Base-by-base conservation (phyloP, 1,284 basidiomycete species). In the Puccinia novopanici region DNA sequence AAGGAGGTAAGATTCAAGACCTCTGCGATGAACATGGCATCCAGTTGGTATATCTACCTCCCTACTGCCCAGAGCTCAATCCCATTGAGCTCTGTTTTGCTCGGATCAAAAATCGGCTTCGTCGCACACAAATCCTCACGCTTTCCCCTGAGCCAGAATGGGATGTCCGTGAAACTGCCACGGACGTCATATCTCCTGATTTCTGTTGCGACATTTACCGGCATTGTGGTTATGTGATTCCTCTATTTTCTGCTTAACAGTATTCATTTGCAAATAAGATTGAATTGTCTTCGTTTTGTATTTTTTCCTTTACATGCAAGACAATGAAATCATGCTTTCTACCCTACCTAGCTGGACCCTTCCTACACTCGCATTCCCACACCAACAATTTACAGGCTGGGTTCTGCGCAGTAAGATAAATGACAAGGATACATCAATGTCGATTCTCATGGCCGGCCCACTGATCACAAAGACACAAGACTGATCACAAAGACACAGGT, bases 1-100 rank as follows among this genome's bases (percentile, higher is more conserved):
- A 40, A 24, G 40, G 61, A 3, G 3, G 5, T 37, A 10, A 34
- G 12, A 27, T 65, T 27, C 3, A 65, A 45, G 19, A 65, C 10
- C 3, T 65, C 6, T 65, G 61, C 40, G n/a, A 65, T 8, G 34
- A 37, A 5, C 30, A 8, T 4, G 34, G 61, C 19, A 27, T 65
- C 9, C 9, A 4, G 12, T 6, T 65, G 15, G 5, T 65, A 6
- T 65, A 40, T 34, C 61, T 65, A n/a, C 61, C 34, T 3, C 8
- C 61, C 34, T 65, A 65, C 61, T 65, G 34, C n/a, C 61, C 61
- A 12, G 61, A 65, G 61, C 61, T 65, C 8, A 65, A 65, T 15
- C 61, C 61, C 3, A 65, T 65, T 17, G 61, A 65, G n/a, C 40
- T 65, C n/a, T 37, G 61, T 40, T 65, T 65, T 40, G 30, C 61